Evolutionary conservation across 257 asterid genomes (phyloP).

Genomic region (Salvia rosmarinus): DNA sequence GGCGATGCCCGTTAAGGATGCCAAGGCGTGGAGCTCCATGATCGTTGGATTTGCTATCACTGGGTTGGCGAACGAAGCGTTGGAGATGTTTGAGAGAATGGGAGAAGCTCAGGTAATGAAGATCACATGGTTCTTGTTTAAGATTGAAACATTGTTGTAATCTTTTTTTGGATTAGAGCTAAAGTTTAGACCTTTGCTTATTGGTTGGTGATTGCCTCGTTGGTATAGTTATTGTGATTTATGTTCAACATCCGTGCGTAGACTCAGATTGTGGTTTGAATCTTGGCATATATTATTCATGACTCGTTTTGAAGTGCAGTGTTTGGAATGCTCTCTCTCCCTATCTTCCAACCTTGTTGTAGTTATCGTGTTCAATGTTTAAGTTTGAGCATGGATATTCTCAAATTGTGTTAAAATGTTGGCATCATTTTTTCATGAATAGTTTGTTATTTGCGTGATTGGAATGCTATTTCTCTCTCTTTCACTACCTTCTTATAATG

Average conservation of each 20-base stretch:
- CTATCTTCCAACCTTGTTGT: slow-evolving; percentile 15
- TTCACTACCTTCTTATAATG: too few species aligned
- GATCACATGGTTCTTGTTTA: too few species aligned
- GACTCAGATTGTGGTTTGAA: not conserved
- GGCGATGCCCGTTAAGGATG: slow-evolving; percentile 66
- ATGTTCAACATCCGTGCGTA: not conserved
- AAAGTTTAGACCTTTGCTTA: slow-evolving; percentile 3
- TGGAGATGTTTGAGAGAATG: slow-evolving; percentile 57
- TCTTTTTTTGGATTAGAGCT: not conserved
- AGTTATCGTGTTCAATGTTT: not conserved
- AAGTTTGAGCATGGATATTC: not conserved
- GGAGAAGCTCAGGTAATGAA: slow-evolving; percentile 53
- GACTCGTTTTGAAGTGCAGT: slow-evolving; percentile 15
- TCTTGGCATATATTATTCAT: not conserved
- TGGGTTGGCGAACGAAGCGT: slow-evolving; percentile 62
- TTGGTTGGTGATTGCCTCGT: not conserved
- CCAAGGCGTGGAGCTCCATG: slow-evolving; percentile 85
- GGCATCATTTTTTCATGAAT: too few species aligned
- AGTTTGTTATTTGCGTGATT: too few species aligned
- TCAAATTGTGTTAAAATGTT: too few species aligned
- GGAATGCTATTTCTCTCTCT: too few species aligned
- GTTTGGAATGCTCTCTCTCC: slow-evolving; percentile 26
- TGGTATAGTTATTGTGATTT: not conserved
- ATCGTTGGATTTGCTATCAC: slow-evolving; percentile 68
- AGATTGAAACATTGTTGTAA: not conserved